phyloP scores from a whole-genome alignment of 306 rosid genomes.

The Pachyrhizus erosus region DNA sequence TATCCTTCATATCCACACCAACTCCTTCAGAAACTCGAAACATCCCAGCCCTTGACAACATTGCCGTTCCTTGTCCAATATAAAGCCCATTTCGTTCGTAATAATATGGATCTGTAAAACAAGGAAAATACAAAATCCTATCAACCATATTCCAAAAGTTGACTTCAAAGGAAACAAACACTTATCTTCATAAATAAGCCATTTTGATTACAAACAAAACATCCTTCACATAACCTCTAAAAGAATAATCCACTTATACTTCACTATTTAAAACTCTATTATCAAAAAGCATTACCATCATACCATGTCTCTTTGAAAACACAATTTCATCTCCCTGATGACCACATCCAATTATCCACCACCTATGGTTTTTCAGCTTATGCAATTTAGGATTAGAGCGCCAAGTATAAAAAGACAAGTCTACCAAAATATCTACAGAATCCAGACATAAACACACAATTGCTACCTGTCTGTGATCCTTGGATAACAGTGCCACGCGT shows the following conservation, averaged over 20 bases:
- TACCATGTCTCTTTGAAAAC: constrained; percentile 2
- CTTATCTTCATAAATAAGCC: background rate
- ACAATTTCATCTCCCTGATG: constrained; percentile 26
- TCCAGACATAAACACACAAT: constrained; percentile 26
- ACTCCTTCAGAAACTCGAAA: constrained; percentile 78
- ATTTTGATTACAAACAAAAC: constrained; percentile 4
- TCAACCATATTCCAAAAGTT: constrained; percentile 28
- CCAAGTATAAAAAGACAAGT: background rate
- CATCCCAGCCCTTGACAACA: constrained; percentile 90
- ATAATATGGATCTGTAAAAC: constrained; percentile 74
- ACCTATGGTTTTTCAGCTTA: background rate
- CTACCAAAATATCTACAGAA: constrained; percentile 28
- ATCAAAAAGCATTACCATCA: background rate
- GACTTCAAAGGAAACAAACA: constrained; percentile 28
- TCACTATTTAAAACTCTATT: background rate
- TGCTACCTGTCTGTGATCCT: constrained; percentile 70
- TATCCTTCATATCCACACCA: constrained; percentile 81
- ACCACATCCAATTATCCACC: background rate
- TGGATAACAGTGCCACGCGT: constrained; percentile 88
- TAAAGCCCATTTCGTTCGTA: constrained; percentile 75
- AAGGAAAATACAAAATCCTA: constrained; percentile 31
- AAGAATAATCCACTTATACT: background rate
- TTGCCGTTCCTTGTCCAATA: constrained; percentile 86
- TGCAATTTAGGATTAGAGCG: background rate
- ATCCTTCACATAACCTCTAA: background rate